Evolutionary conservation across 768 basidiomycete genomes (phyloP).

Genomic region (Phanerochaete carnosa): DNA sequence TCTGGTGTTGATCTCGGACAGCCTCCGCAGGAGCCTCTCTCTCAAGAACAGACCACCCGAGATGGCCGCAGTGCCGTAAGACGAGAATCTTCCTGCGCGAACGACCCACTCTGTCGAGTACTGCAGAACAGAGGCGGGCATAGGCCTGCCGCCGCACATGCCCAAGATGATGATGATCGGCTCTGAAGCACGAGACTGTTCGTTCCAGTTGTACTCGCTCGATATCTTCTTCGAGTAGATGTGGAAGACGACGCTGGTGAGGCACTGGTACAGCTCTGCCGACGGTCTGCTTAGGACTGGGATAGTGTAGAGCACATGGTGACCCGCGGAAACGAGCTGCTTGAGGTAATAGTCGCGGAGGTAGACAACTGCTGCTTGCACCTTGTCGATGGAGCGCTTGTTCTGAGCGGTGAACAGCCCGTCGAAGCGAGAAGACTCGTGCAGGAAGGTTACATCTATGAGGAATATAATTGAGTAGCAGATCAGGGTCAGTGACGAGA

Average conservation of each 20-base stretch:
- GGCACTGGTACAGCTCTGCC: conserved; percentile 10
- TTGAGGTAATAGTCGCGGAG: conserved; percentile 20
- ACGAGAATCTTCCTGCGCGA: conserved; percentile 11
- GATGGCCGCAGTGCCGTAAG: conserved; percentile 20
- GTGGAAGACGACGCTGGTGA: conserved; percentile 16
- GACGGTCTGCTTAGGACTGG: conserved; percentile 13
- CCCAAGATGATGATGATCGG: conserved; percentile 23
- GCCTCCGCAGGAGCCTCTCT: conserved; percentile 15
- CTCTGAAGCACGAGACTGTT: conserved; percentile 1
- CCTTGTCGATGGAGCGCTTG: conserved; percentile 14
- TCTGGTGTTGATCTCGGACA: conserved; percentile 19
- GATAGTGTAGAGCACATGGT: conserved; percentile 24
- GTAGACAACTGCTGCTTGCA: conserved; percentile 21
- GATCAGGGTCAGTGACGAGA: not conserved
- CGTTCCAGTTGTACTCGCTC: conserved; percentile 1
- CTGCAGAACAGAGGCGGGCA: conserved; percentile 13
- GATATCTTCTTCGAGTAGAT: conserved; percentile 13
- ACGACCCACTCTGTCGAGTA: conserved; percentile 17
- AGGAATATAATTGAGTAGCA: not conserved
- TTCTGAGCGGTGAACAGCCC: conserved; percentile 13
- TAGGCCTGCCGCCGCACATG: conserved; percentile 12
- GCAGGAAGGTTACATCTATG: conserved; percentile 19
- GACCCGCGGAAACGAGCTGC: conserved; percentile 11
- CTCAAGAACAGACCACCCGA: conserved; percentile 21
- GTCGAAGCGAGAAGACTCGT: conserved; percentile 22